These are phyloP conservation scores for Euryodendron excelsum DNA, from an alignment of 148 eudicot genomes.

Conservation along the genomic window DNA sequence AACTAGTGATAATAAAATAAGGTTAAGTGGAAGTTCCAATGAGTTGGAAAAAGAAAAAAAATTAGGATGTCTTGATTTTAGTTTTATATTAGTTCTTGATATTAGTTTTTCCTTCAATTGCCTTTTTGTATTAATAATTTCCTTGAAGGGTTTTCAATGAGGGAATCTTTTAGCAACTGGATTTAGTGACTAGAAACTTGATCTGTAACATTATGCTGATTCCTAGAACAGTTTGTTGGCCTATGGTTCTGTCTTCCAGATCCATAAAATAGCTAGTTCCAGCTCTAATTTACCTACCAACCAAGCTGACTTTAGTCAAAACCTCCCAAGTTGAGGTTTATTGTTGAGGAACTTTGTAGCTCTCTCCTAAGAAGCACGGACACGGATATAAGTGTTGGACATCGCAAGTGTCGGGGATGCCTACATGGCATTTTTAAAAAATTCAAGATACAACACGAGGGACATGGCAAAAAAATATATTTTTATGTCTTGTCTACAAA, in stretches of 20 bases:
- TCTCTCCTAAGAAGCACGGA: too few relatives aligned
- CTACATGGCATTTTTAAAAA: too few relatives aligned
- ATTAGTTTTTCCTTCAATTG: not conserved
- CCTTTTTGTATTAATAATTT: not conserved
- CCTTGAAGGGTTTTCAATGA: not conserved
- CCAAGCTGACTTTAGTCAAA: not conserved
- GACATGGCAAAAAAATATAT: too few relatives aligned
- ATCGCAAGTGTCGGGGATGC: too few relatives aligned
- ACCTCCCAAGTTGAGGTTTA: not conserved
- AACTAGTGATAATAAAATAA: not conserved
- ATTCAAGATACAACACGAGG: too few relatives aligned
- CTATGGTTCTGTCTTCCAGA: not conserved
- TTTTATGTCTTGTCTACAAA: too few relatives aligned
- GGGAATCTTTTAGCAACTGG: not conserved
- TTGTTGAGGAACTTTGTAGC: not conserved
- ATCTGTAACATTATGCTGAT: not conserved
- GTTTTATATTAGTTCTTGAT: too few relatives aligned
- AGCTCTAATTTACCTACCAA: not conserved
- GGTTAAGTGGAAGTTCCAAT: not conserved
- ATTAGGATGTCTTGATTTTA: not conserved
- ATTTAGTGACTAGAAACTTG: not conserved
- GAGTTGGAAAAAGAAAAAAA: not conserved
- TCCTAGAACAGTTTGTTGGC: not conserved
- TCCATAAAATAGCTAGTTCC: not conserved
- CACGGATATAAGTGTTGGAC: too few relatives aligned